Conservation (phyloP, 768 basidiomycete genomes). For the Hygrophorus russula region DNA sequence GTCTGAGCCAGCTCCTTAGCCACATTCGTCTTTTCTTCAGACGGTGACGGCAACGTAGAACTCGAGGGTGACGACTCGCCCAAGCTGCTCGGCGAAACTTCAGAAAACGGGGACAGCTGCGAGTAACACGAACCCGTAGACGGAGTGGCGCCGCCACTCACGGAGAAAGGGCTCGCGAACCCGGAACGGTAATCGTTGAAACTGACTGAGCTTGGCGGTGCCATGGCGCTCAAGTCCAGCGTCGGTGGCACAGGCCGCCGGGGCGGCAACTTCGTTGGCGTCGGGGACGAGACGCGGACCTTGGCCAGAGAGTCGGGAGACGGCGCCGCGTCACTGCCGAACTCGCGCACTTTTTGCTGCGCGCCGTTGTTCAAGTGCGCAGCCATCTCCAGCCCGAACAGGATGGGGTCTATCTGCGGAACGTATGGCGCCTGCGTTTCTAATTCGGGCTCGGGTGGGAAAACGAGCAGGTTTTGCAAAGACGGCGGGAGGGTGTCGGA, state of each 20-base stretch:
- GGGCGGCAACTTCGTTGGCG: too few relatives aligned
- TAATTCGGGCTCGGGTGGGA: background rate
- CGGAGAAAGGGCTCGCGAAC: background rate
- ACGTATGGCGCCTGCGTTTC: background rate
- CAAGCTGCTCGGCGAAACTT: background rate
- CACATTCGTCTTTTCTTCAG: too few relatives aligned
- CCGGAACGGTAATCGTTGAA: too few relatives aligned
- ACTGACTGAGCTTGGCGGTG: too few relatives aligned
- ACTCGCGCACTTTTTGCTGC: too few relatives aligned
- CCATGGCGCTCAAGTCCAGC: too few relatives aligned
- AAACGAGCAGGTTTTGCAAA: constrained; percentile 1
- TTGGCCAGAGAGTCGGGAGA: too few relatives aligned
- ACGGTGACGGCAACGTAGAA: too few relatives aligned
- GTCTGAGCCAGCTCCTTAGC: too few relatives aligned
- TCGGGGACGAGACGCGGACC: too few relatives aligned
- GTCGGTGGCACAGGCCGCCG: too few relatives aligned
- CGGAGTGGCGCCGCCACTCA: background rate
- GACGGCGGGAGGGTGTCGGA: background rate
- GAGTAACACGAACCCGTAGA: background rate
- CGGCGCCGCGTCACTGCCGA: too few relatives aligned
- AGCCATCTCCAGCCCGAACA: background rate
- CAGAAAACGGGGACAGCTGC: background rate
- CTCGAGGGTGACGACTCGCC: background rate
- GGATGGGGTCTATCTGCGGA: constrained; percentile 5
- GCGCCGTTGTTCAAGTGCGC: background rate